Base-by-base conservation (phyloP, 1,139 yeast species). In the Candida freyschussii region DNA sequence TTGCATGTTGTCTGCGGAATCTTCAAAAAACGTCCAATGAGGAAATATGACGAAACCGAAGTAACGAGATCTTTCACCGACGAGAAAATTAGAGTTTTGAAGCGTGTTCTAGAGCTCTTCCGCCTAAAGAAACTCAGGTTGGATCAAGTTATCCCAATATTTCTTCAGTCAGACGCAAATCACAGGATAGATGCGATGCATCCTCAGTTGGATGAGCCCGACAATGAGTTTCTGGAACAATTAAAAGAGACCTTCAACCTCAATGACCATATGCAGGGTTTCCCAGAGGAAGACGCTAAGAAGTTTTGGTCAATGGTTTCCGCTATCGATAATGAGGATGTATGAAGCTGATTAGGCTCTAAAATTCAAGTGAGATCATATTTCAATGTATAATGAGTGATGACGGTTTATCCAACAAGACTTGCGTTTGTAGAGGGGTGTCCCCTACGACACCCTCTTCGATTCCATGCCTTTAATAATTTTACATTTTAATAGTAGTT, bases 1-100 rank as follows among this genome's bases (percentile, higher is more conserved):
- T 23, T 40, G n/a, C 28, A 35, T 11, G 28, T 35, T n/a, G 35
- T 37, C 2, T 22, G 26, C 13, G 28, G 9, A 7, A 37, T 40
- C 11, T 40, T 40, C 40, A 40, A 40, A 27, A 37, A 32, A 31
- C 33, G 33, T 13, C 36, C 37, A 17, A 29, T 34, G 41, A 33
- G 15, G 14, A 34, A 24, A 14, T 24, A 28, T 7, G 35, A 30
- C 7, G 30, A 28, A 10, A 22, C 13, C 15, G 21, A 17, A 13
- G 3, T 7, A n/a, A 10, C 21, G 7, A 7, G 13, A n/a, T 22
- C 28, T 1, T 29, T 30, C 16, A 21, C 17, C 15, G 23, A 27
- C 16, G 32, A 30, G 3, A 32, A 36, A 12, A 20, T 33, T 4
- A 15, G 10, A 10, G 30, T 33, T 3, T 22, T 30, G 2, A 21